Evolutionary conservation across 2,329 filamentous ascomycete species (phyloP).

Genomic region (Colletotrichum limetticola): DNA sequence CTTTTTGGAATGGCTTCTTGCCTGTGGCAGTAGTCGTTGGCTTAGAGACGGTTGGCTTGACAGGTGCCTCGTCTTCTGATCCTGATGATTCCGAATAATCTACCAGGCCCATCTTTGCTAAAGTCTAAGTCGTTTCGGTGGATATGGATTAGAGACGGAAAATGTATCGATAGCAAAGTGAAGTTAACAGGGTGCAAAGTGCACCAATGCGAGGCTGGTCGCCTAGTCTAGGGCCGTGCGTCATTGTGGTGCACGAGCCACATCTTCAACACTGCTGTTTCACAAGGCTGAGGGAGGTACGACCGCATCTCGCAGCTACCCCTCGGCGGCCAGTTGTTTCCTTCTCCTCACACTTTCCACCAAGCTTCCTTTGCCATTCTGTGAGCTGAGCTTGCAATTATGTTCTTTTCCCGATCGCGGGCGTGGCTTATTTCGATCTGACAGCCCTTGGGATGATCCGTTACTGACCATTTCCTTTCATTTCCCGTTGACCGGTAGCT

Average conservation of each 20-base stretch:
- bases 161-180: not conserved
- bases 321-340: slow-evolving; percentile 11
- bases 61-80: slow-evolving; percentile 57
- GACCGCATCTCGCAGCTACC: slow-evolving; percentile 10
- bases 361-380: slow-evolving; percentile 7
- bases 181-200: not conserved
- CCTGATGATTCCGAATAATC: slow-evolving; percentile 87
- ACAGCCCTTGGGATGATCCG: slow-evolving; percentile 21
- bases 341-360: not conserved
- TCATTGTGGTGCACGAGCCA: slow-evolving; percentile 26
- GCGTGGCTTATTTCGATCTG: slow-evolving; percentile 14
- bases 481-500: slow-evolving; percentile 23
- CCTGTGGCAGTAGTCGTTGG: slow-evolving; percentile 39
- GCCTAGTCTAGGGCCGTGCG: slow-evolving; percentile 13
- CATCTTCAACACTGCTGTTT: slow-evolving; percentile 24
- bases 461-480: slow-evolving; percentile 10
- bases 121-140: not conserved
- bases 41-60: slow-evolving; percentile 43
- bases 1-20: slow-evolving; percentile 77
- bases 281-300: slow-evolving; percentile 36
- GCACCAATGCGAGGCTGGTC: slow-evolving; percentile 18
- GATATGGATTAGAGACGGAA: not conserved
- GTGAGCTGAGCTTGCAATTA: slow-evolving; percentile 33
- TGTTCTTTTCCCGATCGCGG: slow-evolving; percentile 21
- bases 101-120: slow-evolving; percentile 76